Evolutionary conservation across 1,284 basidiomycete genomes (phyloP).

Genomic region (Schizophyllum commune): DNA sequence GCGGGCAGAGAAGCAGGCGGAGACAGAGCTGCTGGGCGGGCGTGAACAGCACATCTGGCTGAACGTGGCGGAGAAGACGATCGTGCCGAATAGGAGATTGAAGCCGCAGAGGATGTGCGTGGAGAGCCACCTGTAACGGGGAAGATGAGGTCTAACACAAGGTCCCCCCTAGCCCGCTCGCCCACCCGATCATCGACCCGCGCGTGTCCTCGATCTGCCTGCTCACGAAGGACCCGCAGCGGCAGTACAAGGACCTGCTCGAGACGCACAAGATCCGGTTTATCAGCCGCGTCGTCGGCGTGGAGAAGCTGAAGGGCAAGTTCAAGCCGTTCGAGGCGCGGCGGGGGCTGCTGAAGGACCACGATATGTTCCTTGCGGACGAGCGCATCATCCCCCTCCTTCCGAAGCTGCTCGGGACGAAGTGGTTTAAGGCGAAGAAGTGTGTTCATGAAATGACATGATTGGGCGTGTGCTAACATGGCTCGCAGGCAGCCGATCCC

Average conservation of each 20-base stretch:
- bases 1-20: constrained; percentile 54
- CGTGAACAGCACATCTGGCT: constrained; percentile 85
- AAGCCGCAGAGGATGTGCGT: constrained; percentile 83
- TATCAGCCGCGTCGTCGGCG: constrained; percentile 87
- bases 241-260: constrained; percentile 92
- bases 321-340: constrained; percentile 92
- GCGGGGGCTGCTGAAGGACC: constrained; percentile 78
- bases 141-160: constrained; percentile 7
- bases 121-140: no score
- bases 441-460: no score
- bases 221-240: constrained; percentile 92
- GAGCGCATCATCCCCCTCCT: constrained; percentile 84
- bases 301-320: constrained; percentile 86
- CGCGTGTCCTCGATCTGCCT: constrained; percentile 77
- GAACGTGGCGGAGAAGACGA: constrained; percentile 75
- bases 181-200: constrained; percentile 78
- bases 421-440: constrained; percentile 96
- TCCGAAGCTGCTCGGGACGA: constrained; percentile 81
- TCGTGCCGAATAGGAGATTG: constrained; percentile 66
- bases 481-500: constrained; percentile 83
- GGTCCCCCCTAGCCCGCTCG: constrained; percentile 51
- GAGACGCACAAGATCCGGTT: constrained; percentile 76
- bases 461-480: not conserved
- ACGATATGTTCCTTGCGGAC: constrained; percentile 91
- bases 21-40: constrained; percentile 70